Evolutionary conservation across 495 filamentous ascomycete species (phyloP), one percentile per base, ranked within the genome.

Genomic region (Tuber microsphaerosporum): DNA sequence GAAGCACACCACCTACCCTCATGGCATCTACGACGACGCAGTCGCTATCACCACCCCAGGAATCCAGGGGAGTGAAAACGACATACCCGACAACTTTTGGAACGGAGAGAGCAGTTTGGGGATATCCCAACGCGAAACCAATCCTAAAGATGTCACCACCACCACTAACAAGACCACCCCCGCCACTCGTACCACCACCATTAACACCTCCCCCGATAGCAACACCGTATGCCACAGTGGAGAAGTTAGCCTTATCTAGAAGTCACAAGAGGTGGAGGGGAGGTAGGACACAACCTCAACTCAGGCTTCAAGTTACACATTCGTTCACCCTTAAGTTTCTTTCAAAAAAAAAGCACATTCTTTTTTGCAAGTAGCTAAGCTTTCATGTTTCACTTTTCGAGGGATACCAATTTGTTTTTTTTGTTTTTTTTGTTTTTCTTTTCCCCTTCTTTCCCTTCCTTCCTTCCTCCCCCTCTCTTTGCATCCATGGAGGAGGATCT

Each of bases 21-120:
- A 31, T 65, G 56, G 56, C 56, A 65, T 65, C 56, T 65, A 65
- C 26, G 56, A 65, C 26, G 56, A 65, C 34, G 56, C 56, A 26
- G 56, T 65, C 26, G 14, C 56, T 8, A 34, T 14, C 26, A 34
- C 26, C 56, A 65, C 56, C 56, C 56, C 56, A 61, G 26, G n/a
- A 31, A 61, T 16, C 56, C 56, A n/a, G 26, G n/a, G 14, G 56
- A 31, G 16, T 16, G 56, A 10, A 61, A 61, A 16, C 56, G n/a
- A 61, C 56, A 61, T 16, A 61, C 56, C 56, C 56, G 56, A 61
- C 56, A 61, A 26, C 56, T 6, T 31, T 61, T 16, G 56, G 56
- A 31, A 61, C 56, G 56, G 56, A 61, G 56, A 61, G n/a, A 61
- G 56, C n/a, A 61, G n/a, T 26, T 61, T 61, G 56, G 56, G 56